A percentile compares a stretch with the other conserved stretches of the same genome.
Evolutionary conservation across 2,329 filamentous ascomycete genomes (phyloP).

Genomic region (Diplocarpon rosae): DNA sequence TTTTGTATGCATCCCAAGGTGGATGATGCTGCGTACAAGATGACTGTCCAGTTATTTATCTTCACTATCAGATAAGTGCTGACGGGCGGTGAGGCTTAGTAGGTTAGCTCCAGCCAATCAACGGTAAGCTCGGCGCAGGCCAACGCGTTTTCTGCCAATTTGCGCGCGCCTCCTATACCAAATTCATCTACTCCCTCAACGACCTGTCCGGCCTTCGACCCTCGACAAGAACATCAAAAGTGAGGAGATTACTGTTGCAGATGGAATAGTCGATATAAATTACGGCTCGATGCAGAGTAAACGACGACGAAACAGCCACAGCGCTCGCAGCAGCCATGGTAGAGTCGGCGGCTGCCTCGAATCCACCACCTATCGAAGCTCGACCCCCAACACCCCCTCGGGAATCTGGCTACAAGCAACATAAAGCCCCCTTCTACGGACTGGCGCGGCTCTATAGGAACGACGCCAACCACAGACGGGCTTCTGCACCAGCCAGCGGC

Average conservation of each 20-base stretch:
- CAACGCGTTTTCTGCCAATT: too few relatives aligned
- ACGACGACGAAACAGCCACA: conserved; percentile 7
- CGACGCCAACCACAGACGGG: conserved; percentile 7
- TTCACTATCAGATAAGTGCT: too few relatives aligned
- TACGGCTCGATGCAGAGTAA: conserved; percentile 14
- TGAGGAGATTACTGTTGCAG: conserved; percentile 1
- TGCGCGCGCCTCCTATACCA: too few relatives aligned
- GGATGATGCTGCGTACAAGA: too few relatives aligned
- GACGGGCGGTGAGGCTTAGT: too few relatives aligned
- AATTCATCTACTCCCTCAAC: too few relatives aligned
- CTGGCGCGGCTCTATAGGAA: conserved; percentile 27
- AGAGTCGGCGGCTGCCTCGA: conserved; percentile 16
- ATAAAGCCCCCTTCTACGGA: conserved; percentile 23
- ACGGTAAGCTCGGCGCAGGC: too few relatives aligned
- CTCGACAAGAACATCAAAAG: neutral
- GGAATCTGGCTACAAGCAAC: conserved; percentile 27
- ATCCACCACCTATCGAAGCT: conserved; percentile 35
- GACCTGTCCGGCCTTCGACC: neutral
- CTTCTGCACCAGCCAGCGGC: conserved; percentile 7
- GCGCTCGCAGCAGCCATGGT: conserved; percentile 27
- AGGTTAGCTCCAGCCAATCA: too few relatives aligned
- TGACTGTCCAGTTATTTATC: too few relatives aligned
- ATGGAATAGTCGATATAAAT: neutral
- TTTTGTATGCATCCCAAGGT: too few relatives aligned
- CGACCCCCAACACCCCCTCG: conserved; percentile 59